Conservation (phyloP, 805 yeast genomes). For the Ogataea philodendri region DNA sequence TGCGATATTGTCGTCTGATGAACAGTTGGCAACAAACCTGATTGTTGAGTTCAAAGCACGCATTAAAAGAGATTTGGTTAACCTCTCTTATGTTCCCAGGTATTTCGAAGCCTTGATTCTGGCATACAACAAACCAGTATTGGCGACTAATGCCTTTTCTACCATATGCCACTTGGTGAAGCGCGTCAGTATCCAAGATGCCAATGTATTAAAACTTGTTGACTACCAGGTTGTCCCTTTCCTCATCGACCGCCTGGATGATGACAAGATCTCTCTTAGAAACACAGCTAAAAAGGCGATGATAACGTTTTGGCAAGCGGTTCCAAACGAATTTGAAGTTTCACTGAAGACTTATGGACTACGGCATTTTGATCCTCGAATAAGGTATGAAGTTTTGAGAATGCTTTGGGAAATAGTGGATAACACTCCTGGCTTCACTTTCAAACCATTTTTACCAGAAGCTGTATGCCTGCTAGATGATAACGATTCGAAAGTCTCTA, state of each 20-base stretch:
- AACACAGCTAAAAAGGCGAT: slow-evolving; percentile 50
- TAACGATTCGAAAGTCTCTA: slow-evolving; percentile 16
- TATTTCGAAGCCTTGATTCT: slow-evolving; percentile 49
- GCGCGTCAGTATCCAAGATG: slow-evolving; percentile 57
- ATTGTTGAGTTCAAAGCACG: slow-evolving; percentile 45
- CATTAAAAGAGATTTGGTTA: slow-evolving; percentile 54
- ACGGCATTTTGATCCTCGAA: slow-evolving; percentile 35
- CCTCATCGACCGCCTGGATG: slow-evolving; percentile 46
- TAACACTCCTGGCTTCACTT: slow-evolving; percentile 35
- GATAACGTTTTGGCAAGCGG: slow-evolving; percentile 54
- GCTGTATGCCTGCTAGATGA: slow-evolving; percentile 26
- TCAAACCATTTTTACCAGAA: slow-evolving; percentile 30
- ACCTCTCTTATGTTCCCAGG: slow-evolving; percentile 45
- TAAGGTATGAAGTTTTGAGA: slow-evolving; percentile 43
- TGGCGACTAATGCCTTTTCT: slow-evolving; percentile 46
- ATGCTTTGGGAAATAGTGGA: slow-evolving; percentile 45
- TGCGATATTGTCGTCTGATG: slow-evolving; percentile 26
- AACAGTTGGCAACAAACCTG: slow-evolving; percentile 23
- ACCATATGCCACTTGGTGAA: slow-evolving; percentile 56
- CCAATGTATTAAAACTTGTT: slow-evolving; percentile 40
- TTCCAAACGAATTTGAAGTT: slow-evolving; percentile 46
- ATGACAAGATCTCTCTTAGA: slow-evolving; percentile 36
- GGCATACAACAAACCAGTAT: slow-evolving; percentile 41
- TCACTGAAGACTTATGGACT: slow-evolving; percentile 45
- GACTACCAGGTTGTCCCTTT: slow-evolving; percentile 50